phyloP scores from a whole-genome alignment of 1,139 yeast species.

The Spencermartinsiella ligniputridi region DNA sequence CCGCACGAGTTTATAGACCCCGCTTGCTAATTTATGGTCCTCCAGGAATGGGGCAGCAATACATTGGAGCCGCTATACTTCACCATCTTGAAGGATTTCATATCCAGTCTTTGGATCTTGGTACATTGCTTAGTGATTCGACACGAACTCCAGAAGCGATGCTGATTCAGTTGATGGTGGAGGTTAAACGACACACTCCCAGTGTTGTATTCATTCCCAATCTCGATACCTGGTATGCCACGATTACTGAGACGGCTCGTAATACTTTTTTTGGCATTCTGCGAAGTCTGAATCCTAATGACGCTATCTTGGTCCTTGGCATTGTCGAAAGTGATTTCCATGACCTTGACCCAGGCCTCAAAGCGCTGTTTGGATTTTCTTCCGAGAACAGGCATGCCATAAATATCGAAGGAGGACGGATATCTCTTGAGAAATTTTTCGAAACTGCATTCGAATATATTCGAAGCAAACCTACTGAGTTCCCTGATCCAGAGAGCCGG shows the following conservation, averaged over 20 bases:
- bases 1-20: conserved; percentile 76
- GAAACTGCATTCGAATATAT: conserved; percentile 51
- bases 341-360: conserved; percentile 34
- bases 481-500: conserved; percentile 37
- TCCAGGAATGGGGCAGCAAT: conserved; percentile 85
- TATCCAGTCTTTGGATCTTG: conserved; percentile 80
- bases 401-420: conserved; percentile 36
- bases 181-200: conserved; percentile 88
- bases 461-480: conserved; percentile 57
- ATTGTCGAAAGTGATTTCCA: conserved; percentile 52
- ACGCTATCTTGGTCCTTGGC: conserved; percentile 73
- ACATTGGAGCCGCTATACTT: conserved; percentile 75
- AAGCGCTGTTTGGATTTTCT: conserved; percentile 52
- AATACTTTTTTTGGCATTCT: conserved; percentile 70
- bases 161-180: conserved; percentile 78
- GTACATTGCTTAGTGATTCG: conserved; percentile 73
- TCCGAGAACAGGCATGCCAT: conserved; percentile 7
- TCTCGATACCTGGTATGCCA: conserved; percentile 69
- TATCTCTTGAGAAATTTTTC: conserved; percentile 54
- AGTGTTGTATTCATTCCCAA: conserved; percentile 82
- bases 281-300: conserved; percentile 65
- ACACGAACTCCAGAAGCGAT: conserved; percentile 81
- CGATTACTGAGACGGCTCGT: conserved; percentile 64
- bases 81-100: conserved; percentile 87
- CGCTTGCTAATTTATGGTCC: conserved; percentile 69